These are phyloP conservation scores for Gigaspora rosea DNA, from an alignment of 192 early-diverging fungal species.

Conservation along the genomic window DNA sequence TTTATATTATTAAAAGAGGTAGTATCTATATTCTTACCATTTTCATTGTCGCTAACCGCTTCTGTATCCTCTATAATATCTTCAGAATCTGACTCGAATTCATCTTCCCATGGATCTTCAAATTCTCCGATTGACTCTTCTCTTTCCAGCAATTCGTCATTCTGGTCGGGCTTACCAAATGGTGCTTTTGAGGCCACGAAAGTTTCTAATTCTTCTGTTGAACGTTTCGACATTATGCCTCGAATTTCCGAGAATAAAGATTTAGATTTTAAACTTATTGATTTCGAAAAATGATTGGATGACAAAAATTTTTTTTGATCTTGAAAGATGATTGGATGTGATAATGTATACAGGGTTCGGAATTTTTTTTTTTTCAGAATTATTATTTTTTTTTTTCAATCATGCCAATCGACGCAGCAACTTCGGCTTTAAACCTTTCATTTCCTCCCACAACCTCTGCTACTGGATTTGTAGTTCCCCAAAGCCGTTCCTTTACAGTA, in stretches of 20 bases:
- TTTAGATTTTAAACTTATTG: neutral
- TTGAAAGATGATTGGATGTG: neutral
- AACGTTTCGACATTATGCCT: conserved; percentile 41
- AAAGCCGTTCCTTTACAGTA: conserved; percentile 51
- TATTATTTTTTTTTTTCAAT: neutral
- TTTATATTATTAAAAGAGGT: neutral
- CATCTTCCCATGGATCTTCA: conserved; percentile 93
- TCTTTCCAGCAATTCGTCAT: conserved; percentile 34
- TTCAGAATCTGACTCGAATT: conserved; percentile 65
- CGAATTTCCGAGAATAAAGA: neutral
- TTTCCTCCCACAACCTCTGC: conserved; percentile 8
- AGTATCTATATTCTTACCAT: neutral
- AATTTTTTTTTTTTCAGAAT: neutral
- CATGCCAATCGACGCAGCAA: conserved; percentile 33
- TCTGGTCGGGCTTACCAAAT: conserved; percentile 18
- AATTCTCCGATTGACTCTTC: conserved; percentile 83
- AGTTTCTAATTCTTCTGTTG: conserved; percentile 32
- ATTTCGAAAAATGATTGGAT: neutral
- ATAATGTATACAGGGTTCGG: neutral
- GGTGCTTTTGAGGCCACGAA: conserved; percentile 4
- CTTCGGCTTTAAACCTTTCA: conserved; percentile 28
- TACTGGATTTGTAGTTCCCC: conserved; percentile 26
- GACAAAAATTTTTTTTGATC: neutral
- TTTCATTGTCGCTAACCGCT: neutral
- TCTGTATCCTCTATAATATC: conserved; percentile 40